Percentiles rank a stretch among this genome's conserved stretches.
phyloP scores from a whole-genome alignment of 106 monocot genomes.

The Amphibolis antarctica region DNA sequence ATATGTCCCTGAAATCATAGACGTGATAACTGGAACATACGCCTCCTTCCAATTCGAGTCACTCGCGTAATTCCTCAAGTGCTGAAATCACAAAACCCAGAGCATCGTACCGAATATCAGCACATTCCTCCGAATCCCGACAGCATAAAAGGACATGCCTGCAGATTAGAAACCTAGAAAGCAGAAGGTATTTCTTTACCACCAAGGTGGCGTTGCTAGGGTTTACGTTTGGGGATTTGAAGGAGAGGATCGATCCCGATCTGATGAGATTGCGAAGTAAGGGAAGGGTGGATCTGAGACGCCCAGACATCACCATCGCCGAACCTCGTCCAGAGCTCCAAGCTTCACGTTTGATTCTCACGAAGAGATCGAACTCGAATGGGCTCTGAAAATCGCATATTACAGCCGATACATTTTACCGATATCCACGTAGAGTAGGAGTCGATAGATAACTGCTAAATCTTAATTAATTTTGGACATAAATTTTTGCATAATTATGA shows the following conservation, averaged over 20 bases:
- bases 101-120: background rate
- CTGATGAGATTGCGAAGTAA: constrained; percentile 17
- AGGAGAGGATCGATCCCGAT: no score
- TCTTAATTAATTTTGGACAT: no score
- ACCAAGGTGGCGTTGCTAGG: constrained; percentile 2
- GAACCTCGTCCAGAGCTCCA: no score
- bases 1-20: constrained; percentile 6
- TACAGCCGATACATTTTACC: no score
- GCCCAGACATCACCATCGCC: constrained; percentile 25
- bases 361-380: no score
- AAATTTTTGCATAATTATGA: no score
- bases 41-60: constrained; percentile 15
- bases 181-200: background rate
- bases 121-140: background rate
- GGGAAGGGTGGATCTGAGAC: constrained; percentile 31
- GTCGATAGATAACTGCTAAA: no score
- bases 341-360: no score
- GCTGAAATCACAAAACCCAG: background rate
- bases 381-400: no score
- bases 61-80: constrained; percentile 6
- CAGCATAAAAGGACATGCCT: background rate
- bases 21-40: constrained; percentile 10
- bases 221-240: constrained; percentile 8
- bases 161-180: background rate
- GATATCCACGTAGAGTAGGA: no score